These are phyloP conservation scores for Fusarium falciforme DNA, from an alignment of 2,329 filamentous ascomycete genomes.

Conservation along the genomic window DNA sequence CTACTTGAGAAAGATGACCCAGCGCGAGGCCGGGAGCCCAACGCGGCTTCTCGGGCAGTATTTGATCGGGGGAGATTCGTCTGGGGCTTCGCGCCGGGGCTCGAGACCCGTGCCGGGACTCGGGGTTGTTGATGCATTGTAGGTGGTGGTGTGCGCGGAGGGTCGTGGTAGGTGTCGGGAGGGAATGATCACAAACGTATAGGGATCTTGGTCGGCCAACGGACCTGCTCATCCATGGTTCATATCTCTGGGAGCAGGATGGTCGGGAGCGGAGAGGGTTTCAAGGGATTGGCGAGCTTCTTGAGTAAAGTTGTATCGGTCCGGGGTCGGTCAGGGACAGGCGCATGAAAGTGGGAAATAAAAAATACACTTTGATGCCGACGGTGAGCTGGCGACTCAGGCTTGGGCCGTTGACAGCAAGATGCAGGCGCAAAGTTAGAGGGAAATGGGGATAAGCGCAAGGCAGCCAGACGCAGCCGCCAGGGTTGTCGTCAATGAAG, in stretches of 20 bases:
- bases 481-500: slow-evolving; percentile 37
- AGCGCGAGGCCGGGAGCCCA: slow-evolving; percentile 55
- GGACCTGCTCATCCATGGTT: slow-evolving; percentile 51
- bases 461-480: slow-evolving; percentile 32
- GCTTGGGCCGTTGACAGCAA: slow-evolving; percentile 31
- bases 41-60: slow-evolving; percentile 74
- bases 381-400: neutral
- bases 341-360: slow-evolving; percentile 35
- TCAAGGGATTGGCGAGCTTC: slow-evolving; percentile 8
- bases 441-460: slow-evolving; percentile 12
- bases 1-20: slow-evolving; percentile 57
- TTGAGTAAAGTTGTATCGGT: slow-evolving; percentile 3
- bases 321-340: slow-evolving; percentile 14
- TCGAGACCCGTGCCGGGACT: slow-evolving; percentile 76
- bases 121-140: slow-evolving; percentile 92
- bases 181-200: slow-evolving; percentile 45
- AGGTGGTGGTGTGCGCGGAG: slow-evolving; percentile 21
- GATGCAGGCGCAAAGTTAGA: slow-evolving; percentile 35
- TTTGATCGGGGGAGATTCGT: slow-evolving; percentile 79
- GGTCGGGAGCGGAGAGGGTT: slow-evolving; percentile 8
- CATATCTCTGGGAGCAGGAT: slow-evolving; percentile 35
- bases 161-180: slow-evolving; percentile 19
- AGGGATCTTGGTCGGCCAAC: slow-evolving; percentile 47
- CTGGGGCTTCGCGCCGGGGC: slow-evolving; percentile 77
- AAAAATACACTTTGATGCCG: slow-evolving; percentile 1